A percentile compares a stretch with the other conserved stretches of the same genome.
Conservation (phyloP, 305 asterid species). For the Fraxinus platypoda region DNA sequence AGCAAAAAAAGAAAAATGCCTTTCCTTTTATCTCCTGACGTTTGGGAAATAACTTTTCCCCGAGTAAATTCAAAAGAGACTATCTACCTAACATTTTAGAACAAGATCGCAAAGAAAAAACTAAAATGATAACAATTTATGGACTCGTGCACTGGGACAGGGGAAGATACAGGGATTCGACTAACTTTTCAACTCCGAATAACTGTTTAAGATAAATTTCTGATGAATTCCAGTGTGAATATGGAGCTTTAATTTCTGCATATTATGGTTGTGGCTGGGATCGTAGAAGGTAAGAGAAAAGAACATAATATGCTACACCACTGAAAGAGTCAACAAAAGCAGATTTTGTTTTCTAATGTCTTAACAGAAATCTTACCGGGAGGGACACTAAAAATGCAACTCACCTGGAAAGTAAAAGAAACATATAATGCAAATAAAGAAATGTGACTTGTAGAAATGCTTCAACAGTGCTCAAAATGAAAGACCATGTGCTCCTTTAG, state of each 20-base stretch:
- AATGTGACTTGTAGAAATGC: neutral
- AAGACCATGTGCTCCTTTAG: neutral
- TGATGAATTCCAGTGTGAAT: neutral
- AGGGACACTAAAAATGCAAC: neutral
- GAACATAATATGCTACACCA: neutral
- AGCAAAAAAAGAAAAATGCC: neutral
- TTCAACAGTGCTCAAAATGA: neutral
- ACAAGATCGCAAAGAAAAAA: neutral
- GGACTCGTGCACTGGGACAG: neutral
- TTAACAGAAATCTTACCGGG: neutral
- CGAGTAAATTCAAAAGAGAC: neutral
- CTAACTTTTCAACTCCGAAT: neutral
- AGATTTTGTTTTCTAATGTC: neutral
- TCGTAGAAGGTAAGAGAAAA: neutral
- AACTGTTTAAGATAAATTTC: neutral
- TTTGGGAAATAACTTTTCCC: neutral
- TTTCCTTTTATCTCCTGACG: neutral
- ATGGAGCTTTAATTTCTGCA: neutral
- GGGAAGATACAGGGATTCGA: neutral
- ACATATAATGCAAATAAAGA: neutral
- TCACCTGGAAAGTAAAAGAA: neutral
- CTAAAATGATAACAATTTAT: neutral
- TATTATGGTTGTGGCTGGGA: neutral
- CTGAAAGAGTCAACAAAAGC: neutral
- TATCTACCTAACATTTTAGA: neutral